These are phyloP conservation scores for Aspergillus taichungensis DNA, from an alignment of 495 filamentous ascomycete genomes.

Conservation along the genomic window DNA sequence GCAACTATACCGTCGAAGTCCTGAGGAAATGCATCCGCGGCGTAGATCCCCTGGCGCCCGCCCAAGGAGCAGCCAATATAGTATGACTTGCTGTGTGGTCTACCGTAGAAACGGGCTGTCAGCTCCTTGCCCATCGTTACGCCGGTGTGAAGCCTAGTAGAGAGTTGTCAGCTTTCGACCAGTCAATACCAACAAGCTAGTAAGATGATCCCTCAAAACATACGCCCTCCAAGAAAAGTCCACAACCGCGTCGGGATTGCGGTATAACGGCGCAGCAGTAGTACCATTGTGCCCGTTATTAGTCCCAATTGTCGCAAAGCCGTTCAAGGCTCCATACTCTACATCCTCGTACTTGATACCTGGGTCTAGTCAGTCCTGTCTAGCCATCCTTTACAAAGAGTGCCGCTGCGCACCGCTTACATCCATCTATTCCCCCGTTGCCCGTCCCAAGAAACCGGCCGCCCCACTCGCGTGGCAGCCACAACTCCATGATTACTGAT, in stretches of 20 bases:
- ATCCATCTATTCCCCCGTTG: conserved; percentile 41
- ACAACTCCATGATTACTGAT: conserved; percentile 40
- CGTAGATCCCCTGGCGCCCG: conserved; percentile 33
- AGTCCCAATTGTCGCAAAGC: conserved; percentile 42
- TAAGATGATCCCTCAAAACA: not conserved
- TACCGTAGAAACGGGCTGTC: conserved; percentile 5
- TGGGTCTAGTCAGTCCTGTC: conserved; percentile 3
- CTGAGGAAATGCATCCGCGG: conserved; percentile 25
- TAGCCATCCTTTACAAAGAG: conserved; percentile 4
- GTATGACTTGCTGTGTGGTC: conserved; percentile 19
- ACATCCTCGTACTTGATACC: conserved; percentile 29
- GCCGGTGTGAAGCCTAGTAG: no score
- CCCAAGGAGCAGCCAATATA: conserved; percentile 40
- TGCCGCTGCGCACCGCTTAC: conserved; percentile 2
- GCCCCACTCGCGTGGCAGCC: conserved; percentile 38
- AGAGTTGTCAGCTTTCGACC: no score
- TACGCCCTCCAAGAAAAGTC: conserved; percentile 24
- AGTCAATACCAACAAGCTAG: no score
- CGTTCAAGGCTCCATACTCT: conserved; percentile 26
- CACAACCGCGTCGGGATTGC: conserved; percentile 34
- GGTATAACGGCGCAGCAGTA: conserved; percentile 31
- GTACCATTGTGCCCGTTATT: conserved; percentile 46
- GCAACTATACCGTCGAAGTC: conserved; percentile 52
- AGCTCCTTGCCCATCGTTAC: conserved; percentile 3
- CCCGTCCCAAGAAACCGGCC: conserved; percentile 37